Evolutionary conservation across 345 rosid genomes (phyloP), one percentile per base, ranked within the genome.

Genomic region (Lagerstroemia speciosa): DNA sequence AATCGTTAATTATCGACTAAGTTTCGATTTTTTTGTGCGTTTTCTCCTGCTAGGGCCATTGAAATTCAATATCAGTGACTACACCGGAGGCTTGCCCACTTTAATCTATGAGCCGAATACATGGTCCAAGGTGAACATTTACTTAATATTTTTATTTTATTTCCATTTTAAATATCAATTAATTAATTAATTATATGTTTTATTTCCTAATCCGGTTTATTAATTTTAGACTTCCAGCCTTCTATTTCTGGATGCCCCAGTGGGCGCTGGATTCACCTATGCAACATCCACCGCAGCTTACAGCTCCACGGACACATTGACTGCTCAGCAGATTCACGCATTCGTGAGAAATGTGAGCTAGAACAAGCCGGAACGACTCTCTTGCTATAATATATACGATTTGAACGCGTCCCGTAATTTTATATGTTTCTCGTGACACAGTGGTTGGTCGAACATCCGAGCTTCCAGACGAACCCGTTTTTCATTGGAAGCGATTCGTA

Each of bases 241-340:
- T 37, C 29, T 78, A 38, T 78, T 75, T 57, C 22, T 75, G 27
- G 81, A 75, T 31, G 71, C 75, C 20, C 81, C 81, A 20, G 81
- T 78, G 34, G 81, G 81, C 5, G 65, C 77, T 26, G 79, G 82
- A 1, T 79, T 79, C 45, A 73, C 77, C 20, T 79, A 76, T 53
- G 67, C 82, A 48, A 73, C 70, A 32, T 67, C 71, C 2, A 14
- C 65, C 9, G 74, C 40, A 8, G 77, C 68, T 34, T 80, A 71
- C 68, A 34, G 66, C 27, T 61, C 76, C 29, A 72, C 81, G 0
- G 83, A 80, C 65, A 62, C 75, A 26, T 29, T 37, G 64, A 15
- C 78, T 11, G 80, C 78, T 29, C 31, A 17, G 29, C 78, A 77
- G 38, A 29, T 61, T 16, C 71, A 75, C 30, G 22, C 58, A 8